phyloP scores from a whole-genome alignment of 768 basidiomycete species.

The Suillus discolor region DNA sequence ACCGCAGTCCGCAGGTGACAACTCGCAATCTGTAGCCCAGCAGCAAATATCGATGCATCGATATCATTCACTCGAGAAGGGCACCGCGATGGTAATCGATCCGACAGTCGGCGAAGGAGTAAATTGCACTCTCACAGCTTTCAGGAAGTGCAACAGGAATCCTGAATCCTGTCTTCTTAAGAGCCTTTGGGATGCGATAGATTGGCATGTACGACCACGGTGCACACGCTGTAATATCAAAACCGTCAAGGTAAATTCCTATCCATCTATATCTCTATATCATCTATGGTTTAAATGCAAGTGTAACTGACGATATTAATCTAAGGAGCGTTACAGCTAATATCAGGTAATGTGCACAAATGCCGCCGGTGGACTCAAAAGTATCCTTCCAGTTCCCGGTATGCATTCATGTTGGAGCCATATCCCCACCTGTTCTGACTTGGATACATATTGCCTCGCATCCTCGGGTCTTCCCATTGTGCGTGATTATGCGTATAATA shows the following conservation, averaged over 20 bases:
- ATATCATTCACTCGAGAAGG: background rate
- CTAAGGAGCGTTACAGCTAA: background rate
- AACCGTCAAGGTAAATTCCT: background rate
- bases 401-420: background rate
- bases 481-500: background rate
- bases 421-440: background rate
- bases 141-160: background rate
- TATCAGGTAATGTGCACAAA: background rate
- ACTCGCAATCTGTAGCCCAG: background rate
- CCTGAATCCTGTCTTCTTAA: background rate
- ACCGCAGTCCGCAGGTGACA: background rate
- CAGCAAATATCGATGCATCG: background rate
- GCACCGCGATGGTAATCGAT: background rate
- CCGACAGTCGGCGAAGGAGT: background rate
- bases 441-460: background rate
- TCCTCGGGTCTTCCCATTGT: background rate
- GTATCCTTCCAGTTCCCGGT: background rate
- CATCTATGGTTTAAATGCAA: background rate
- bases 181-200: background rate
- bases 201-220: background rate
- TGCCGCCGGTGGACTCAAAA: background rate
- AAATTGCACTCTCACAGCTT: background rate
- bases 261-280: background rate
- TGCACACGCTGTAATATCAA: background rate
- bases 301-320: background rate